Evolutionary conservation across 2,329 filamentous ascomycete genomes (phyloP).

Genomic region (Pleoardoris graminearum): DNA sequence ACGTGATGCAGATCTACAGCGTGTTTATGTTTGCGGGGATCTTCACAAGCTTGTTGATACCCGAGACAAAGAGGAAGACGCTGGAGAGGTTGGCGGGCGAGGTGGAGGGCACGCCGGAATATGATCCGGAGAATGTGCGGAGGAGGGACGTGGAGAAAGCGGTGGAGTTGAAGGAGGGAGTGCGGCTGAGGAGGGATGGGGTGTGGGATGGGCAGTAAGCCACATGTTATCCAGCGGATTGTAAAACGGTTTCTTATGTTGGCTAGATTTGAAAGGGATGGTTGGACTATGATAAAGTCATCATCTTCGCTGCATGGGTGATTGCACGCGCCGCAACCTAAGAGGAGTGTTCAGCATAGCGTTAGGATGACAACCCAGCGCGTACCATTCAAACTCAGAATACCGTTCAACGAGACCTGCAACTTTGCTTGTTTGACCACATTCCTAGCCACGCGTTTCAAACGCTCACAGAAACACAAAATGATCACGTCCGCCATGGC

Average conservation of each 20-base stretch:
- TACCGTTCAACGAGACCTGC: neutral
- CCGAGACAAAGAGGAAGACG: slow-evolving; percentile 75
- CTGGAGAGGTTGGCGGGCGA: slow-evolving; percentile 73
- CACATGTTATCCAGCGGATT: neutral
- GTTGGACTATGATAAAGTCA: neutral
- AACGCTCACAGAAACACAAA: too few relatives aligned
- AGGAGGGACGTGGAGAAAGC: slow-evolving; percentile 7
- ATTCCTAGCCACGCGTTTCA: too few relatives aligned
- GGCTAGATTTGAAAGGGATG: neutral
- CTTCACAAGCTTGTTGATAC: slow-evolving; percentile 68
- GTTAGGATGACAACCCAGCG: too few relatives aligned
- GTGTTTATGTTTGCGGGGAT: slow-evolving; percentile 76
- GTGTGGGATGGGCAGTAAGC: slow-evolving; percentile 5
- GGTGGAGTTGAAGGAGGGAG: neutral
- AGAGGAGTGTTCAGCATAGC: too few relatives aligned
- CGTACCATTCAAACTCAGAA: neutral
- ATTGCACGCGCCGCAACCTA: too few relatives aligned
- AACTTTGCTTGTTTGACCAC: too few relatives aligned
- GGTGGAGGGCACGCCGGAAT: slow-evolving; percentile 59
- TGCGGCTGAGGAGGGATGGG: neutral
- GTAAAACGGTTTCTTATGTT: neutral
- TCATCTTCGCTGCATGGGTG: neutral
- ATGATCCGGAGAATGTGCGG: slow-evolving; percentile 34
- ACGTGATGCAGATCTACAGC: slow-evolving; percentile 74
- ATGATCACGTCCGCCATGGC: too few relatives aligned